A percentile compares a stretch with the other conserved stretches of the same genome.
Evolutionary conservation across 768 basidiomycete species (phyloP).

Genomic region (Boletus rubropictus): DNA sequence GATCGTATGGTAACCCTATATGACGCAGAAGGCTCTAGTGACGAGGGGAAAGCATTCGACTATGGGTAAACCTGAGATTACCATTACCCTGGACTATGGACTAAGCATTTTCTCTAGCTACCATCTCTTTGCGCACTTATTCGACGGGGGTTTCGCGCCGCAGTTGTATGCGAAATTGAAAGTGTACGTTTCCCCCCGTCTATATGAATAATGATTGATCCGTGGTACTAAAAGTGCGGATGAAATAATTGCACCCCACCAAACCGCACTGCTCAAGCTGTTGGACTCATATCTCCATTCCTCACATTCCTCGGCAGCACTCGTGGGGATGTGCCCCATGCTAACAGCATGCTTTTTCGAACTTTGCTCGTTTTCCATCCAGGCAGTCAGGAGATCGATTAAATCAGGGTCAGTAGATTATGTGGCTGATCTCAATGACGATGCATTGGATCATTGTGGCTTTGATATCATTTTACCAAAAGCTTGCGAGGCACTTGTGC

Average conservation of each 20-base stretch:
- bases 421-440: background rate
- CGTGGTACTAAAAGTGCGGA: constrained; percentile 40
- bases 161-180: constrained; percentile 55
- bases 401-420: constrained; percentile 21
- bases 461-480: constrained; percentile 71
- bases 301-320: constrained; percentile 33
- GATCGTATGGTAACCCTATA: constrained; percentile 67
- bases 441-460: constrained; percentile 31
- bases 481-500: constrained; percentile 73
- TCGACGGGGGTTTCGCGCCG: constrained; percentile 53
- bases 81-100: constrained; percentile 2
- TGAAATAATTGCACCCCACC: constrained; percentile 77
- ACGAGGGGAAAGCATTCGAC: constrained; percentile 67
- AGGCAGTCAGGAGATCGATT: constrained; percentile 46
- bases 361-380: constrained; percentile 54
- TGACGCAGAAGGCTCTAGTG: constrained; percentile 60
- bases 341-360: constrained; percentile 56
- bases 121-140: constrained; percentile 55
- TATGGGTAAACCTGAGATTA: constrained; percentile 48
- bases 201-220: constrained; percentile 3
- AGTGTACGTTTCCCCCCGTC: constrained; percentile 42
- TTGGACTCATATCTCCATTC: constrained; percentile 79
- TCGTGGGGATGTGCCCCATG: constrained; percentile 48
- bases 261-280: constrained; percentile 82
- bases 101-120: constrained; percentile 41